Conservation (phyloP, 345 rosid species). For the Eucalyptus grandis region DNA sequence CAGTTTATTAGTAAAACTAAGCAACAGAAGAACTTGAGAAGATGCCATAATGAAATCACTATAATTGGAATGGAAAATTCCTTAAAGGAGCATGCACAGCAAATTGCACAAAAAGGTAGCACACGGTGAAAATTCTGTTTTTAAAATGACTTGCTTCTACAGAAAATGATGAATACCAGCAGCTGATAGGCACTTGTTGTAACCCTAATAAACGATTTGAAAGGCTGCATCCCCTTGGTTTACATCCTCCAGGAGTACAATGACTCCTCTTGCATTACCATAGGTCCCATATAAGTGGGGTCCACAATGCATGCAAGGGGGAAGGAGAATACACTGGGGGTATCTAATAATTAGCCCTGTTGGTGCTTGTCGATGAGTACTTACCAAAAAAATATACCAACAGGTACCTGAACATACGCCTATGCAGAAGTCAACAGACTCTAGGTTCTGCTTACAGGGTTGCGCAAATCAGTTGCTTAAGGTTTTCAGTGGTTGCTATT, state of each 20-base stretch:
- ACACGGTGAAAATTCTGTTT: background rate
- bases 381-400: background rate
- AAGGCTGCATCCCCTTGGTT: background rate
- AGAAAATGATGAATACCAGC: background rate
- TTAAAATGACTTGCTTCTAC: background rate
- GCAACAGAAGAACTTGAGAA: background rate
- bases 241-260: background rate
- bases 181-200: background rate
- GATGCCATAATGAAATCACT: background rate
- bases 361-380: background rate
- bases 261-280: background rate
- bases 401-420: background rate
- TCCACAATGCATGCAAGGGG: background rate
- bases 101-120: background rate
- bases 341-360: background rate
- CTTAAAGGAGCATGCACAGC: background rate
- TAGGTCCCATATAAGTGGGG: background rate
- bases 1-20: background rate
- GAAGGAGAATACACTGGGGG: background rate
- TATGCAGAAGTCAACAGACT: background rate
- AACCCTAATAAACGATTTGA: background rate
- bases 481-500: background rate
- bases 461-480: background rate
- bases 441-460: background rate
- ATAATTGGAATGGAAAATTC: background rate